Base-by-base conservation (phyloP, 2,329 filamentous ascomycete species). In the Acephala macrosclerotiorum region DNA sequence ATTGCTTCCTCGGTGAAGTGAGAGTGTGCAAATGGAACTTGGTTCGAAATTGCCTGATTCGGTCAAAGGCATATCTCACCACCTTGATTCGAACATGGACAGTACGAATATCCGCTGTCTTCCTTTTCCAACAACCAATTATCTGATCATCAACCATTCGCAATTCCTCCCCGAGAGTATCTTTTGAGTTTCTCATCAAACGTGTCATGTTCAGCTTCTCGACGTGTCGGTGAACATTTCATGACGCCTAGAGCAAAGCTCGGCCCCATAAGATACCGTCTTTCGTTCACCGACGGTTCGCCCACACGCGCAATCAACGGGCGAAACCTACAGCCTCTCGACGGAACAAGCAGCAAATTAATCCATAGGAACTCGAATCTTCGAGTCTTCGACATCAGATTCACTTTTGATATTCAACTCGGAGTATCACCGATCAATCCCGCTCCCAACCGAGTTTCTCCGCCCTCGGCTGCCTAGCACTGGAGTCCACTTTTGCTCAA, bases 141-240 rank as follows among this genome's bases (percentile, higher is more conserved):
- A n/a, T 6, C 40, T n/a, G n/a, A 42, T 18, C 40, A 18, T 6
- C 40, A n/a, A 18, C 40, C 4, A 42, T 49, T 8, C n/a, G 20
- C 20, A 25, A 11, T 22, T 26, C 45, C 25, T 25, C 20, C n/a
- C 4, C n/a, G 45, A 26, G 11, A 53, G 14, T 33, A 29, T 53
- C 49, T 29, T 49, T 33, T 33, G 26, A 33, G 25, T 33, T n/a
- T 53, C 38, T n/a, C 14, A 42, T 14, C 38, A 42, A 16, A n/a
- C 26, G 22, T 53, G 25, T 53, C 49, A 53, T 29, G 12, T 12
- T 29, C 14, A n/a, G 11, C 25, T 18, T 53, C 22, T 4, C 14
- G 45, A 49, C 49, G 49, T 53, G 18, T 53, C 49, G 49, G 49
- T 29, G 49, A 53, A n/a, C 49, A 53, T 53, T 18, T 53, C 49